Percentiles rank a stretch among this genome's conserved stretches.
phyloP scores from a whole-genome alignment of 164 flowering plant genomes.

The Vitis amurensis region DNA sequence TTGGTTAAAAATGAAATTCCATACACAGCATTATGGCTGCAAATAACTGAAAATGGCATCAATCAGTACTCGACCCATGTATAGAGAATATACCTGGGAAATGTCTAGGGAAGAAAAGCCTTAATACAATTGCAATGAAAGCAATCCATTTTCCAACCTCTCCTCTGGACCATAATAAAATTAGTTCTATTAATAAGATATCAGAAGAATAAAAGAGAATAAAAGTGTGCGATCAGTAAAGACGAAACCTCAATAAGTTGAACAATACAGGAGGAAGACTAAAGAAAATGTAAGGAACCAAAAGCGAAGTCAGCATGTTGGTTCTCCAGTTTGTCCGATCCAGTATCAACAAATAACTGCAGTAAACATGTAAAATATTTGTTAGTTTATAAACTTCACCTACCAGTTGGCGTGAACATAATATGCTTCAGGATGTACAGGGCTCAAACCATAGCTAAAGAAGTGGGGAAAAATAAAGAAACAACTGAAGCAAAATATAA shows the following conservation, averaged over 20 bases:
- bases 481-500: not conserved
- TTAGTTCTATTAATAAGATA: slow-evolving; percentile 1
- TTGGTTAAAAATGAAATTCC: too few species aligned
- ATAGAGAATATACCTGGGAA: slow-evolving; percentile 59
- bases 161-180: slow-evolving; percentile 50
- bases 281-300: slow-evolving; percentile 88
- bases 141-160: slow-evolving; percentile 92
- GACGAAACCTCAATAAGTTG: slow-evolving; percentile 56
- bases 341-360: slow-evolving; percentile 86
- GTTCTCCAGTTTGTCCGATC: slow-evolving; percentile 97
- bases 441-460: not conserved
- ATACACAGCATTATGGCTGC: not conserved
- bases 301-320: slow-evolving; percentile 76
- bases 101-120: slow-evolving; percentile 80
- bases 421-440: not conserved
- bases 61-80: not conserved
- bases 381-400: not conserved
- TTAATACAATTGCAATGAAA: slow-evolving; percentile 66
- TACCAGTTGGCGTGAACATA: not conserved
- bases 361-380: slow-evolving; percentile 7
- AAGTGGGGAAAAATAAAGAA: not conserved
- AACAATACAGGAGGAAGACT: slow-evolving; percentile 67
- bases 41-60: not conserved
- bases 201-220: not conserved
- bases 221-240: not conserved